Percentiles rank a stretch among this genome's conserved stretches.
These are phyloP conservation scores for Fusarium irregulare DNA, from an alignment of 2,329 filamentous ascomycete species.

Conservation along the genomic window DNA sequence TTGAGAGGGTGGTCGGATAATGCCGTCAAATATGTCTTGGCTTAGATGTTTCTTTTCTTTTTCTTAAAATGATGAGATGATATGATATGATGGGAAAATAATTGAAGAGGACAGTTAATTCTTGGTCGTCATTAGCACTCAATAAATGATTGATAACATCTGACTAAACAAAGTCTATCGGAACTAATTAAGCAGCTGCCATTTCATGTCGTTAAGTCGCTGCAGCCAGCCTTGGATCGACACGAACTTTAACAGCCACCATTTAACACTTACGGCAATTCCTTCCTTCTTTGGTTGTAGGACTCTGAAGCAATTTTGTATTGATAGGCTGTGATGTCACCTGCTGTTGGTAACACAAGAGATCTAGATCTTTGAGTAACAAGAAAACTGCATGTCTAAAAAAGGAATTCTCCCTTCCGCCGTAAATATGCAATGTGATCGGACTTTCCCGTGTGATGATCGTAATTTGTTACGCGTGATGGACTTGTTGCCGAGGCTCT, in stretches of 20 bases:
- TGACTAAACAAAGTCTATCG: background rate
- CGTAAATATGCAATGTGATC: background rate
- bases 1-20: background rate
- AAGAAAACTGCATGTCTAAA: background rate
- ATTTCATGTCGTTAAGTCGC: background rate
- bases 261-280: background rate
- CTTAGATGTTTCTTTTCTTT: background rate
- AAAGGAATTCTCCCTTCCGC: background rate
- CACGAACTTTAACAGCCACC: conserved; percentile 10
- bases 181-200: background rate
- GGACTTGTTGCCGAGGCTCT: background rate
- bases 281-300: background rate
- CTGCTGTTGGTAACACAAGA: background rate
- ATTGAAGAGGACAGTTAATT: background rate
- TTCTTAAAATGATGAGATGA: background rate
- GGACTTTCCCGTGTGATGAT: background rate
- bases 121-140: background rate
- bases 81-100: background rate
- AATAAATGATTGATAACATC: background rate
- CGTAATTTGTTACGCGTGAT: background rate
- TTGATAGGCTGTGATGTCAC: background rate
- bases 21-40: background rate
- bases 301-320: background rate
- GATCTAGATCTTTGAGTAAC: background rate
- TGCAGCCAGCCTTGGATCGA: conserved; percentile 2